A percentile compares a stretch with the other conserved stretches of the same genome.
Evolutionary conservation across 225 moss, liverwort and hornwort genomes (phyloP).

Genomic region (Climacium dendroides): DNA sequence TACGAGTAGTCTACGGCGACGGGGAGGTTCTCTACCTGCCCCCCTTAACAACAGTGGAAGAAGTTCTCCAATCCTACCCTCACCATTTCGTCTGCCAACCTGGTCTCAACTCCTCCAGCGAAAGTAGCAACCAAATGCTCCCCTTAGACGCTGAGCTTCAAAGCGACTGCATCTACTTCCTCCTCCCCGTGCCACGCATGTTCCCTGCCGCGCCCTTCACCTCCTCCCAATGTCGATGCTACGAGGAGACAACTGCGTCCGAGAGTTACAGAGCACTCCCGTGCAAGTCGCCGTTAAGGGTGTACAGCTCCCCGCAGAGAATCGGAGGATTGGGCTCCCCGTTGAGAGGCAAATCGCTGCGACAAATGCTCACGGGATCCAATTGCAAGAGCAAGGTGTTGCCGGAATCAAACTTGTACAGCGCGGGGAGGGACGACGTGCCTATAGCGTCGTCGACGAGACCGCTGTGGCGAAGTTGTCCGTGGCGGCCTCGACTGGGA

Average conservation of each 20-base stretch:
- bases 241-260: not conserved
- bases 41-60: slow-evolving; percentile 28
- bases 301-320: slow-evolving; percentile 34
- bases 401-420: slow-evolving; percentile 33
- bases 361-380: not conserved
- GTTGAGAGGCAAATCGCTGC: not conserved
- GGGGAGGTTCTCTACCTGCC: slow-evolving; percentile 45
- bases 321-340: slow-evolving; percentile 30
- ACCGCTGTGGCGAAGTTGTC: slow-evolving; percentile 14
- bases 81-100: slow-evolving; percentile 48
- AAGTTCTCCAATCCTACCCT: slow-evolving; percentile 35
- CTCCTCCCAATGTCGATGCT: slow-evolving; percentile 33
- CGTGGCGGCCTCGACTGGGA: slow-evolving; percentile 30
- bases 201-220: slow-evolving; percentile 26
- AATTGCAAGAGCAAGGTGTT: slow-evolving; percentile 28
- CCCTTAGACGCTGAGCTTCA: slow-evolving; percentile 27
- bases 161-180: slow-evolving; percentile 46
- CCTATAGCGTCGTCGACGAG: not conserved
- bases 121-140: slow-evolving; percentile 31
- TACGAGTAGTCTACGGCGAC: slow-evolving; percentile 32
- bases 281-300: slow-evolving; percentile 8
- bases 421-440: slow-evolving; percentile 7
- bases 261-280: not conserved
- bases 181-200: slow-evolving; percentile 38
- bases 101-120: slow-evolving; percentile 11